Evolutionary conservation across 1,284 basidiomycete genomes (phyloP).

Genomic region (Rhodotorula sp.): DNA sequence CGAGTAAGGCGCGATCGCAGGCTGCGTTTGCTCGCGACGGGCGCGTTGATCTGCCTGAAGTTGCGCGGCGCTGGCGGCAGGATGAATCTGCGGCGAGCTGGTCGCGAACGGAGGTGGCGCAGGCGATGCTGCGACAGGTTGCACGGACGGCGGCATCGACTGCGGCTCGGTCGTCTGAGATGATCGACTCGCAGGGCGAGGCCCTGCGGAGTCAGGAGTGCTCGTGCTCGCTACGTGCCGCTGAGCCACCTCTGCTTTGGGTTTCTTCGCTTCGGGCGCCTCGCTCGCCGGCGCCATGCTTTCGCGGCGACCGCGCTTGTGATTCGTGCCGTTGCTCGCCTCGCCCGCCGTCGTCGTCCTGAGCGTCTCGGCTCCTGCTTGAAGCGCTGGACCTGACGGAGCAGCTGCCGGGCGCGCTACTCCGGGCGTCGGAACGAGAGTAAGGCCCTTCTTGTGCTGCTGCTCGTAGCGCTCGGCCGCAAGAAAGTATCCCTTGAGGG

Average conservation of each 20-base stretch:
- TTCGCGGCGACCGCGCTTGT: neutral
- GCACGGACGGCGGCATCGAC: too few relatives aligned
- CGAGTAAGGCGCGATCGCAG: too few relatives aligned
- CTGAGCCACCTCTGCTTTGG: conserved; percentile 6
- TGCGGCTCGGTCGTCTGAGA: too few relatives aligned
- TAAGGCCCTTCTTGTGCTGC: conserved; percentile 15
- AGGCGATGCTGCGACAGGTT: too few relatives aligned
- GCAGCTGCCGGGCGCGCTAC: neutral
- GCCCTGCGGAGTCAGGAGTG: too few relatives aligned
- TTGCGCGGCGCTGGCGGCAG: neutral
- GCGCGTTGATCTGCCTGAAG: neutral
- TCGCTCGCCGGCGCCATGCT: neutral
- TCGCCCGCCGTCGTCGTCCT: neutral
- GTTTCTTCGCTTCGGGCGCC: conserved; percentile 3
- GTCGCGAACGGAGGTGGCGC: too few relatives aligned
- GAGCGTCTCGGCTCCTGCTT: neutral
- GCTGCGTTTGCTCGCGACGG: too few relatives aligned
- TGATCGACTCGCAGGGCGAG: too few relatives aligned
- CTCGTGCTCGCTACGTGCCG: conserved; percentile 1
- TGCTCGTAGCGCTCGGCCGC: conserved; percentile 33
- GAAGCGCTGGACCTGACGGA: neutral
- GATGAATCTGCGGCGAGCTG: too few relatives aligned
- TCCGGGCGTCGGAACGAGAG: conserved; percentile 1
- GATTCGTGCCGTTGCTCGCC: neutral
- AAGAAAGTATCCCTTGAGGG: conserved; percentile 34